A percentile compares a stretch with the other conserved stretches of the same genome.
phyloP scores from a whole-genome alignment of 306 rosid genomes.

The Oxytropis ochrocephala region DNA sequence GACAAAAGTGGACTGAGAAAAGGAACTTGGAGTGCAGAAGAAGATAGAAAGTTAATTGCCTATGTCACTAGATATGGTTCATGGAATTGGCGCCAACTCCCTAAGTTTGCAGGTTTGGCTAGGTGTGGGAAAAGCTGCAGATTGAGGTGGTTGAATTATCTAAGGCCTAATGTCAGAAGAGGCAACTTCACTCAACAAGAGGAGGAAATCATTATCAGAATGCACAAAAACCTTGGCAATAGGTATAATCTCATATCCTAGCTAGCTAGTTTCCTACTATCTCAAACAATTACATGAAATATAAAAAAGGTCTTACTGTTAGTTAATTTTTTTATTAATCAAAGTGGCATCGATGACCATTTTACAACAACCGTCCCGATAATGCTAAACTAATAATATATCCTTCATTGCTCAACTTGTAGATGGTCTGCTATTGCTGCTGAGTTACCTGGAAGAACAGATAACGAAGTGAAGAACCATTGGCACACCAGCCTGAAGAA shows the following conservation, averaged over 20 bases:
- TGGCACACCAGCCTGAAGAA: slow-evolving; percentile 39
- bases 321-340: no score
- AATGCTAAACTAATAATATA: no score
- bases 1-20: slow-evolving; percentile 67
- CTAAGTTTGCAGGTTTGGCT: slow-evolving; percentile 60
- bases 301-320: no score
- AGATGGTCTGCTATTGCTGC: slow-evolving; percentile 42
- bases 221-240: slow-evolving; percentile 27
- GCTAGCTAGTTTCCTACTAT: not conserved
- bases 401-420: not conserved
- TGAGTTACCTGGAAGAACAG: slow-evolving; percentile 32
- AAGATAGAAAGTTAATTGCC: slow-evolving; percentile 63
- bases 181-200: slow-evolving; percentile 28
- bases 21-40: slow-evolving; percentile 82
- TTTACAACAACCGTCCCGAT: no score
- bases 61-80: slow-evolving; percentile 72
- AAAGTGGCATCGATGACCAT: no score
- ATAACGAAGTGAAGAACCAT: slow-evolving; percentile 37
- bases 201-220: slow-evolving; percentile 18
- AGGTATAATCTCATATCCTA: slow-evolving; percentile 6
- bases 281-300: no score
- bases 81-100: slow-evolving; percentile 96
- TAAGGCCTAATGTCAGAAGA: slow-evolving; percentile 35
- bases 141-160: slow-evolving; percentile 41
- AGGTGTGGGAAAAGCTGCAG: slow-evolving; percentile 47